A percentile compares a stretch with the other conserved stretches of the same genome.
These are phyloP conservation scores for Elongisporangium undulatum DNA, from an alignment of 352 stramenopile genomes.

Conservation along the genomic window DNA sequence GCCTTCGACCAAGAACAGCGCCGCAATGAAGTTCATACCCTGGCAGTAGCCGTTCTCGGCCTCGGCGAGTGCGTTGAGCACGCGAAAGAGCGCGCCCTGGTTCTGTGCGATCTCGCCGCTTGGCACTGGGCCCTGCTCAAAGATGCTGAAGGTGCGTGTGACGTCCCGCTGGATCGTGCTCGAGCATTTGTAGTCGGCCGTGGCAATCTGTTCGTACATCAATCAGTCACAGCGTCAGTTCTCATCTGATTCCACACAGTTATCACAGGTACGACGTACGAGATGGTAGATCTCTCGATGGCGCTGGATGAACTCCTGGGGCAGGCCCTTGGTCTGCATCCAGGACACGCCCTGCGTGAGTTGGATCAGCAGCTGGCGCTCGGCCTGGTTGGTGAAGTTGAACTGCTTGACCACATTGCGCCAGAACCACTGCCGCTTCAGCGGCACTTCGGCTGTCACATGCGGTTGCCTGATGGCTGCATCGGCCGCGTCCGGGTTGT, in stretches of 20 bases:
- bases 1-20: constrained; percentile 79
- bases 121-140: constrained; percentile 40
- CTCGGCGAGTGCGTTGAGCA: constrained; percentile 77
- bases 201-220: constrained; percentile 29
- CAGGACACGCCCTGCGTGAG: constrained; percentile 65
- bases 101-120: constrained; percentile 39
- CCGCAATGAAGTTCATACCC: constrained; percentile 88
- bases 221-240: neutral
- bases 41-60: constrained; percentile 83
- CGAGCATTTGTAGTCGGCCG: constrained; percentile 62
- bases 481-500: neutral
- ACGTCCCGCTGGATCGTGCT: constrained; percentile 74
- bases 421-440: constrained; percentile 65
- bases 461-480: neutral
- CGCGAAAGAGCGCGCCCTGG: constrained; percentile 65
- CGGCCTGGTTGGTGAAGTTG: constrained; percentile 67
- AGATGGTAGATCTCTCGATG: constrained; percentile 81
- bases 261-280: constrained; percentile 11
- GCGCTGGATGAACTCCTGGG: constrained; percentile 47
- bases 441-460: neutral
- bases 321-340: constrained; percentile 49
- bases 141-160: constrained; percentile 84
- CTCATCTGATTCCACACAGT: neutral
- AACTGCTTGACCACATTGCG: constrained; percentile 75
- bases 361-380: constrained; percentile 55